Conservation (phyloP, 495 filamentous ascomycete species). For the Hypoxylon subgilvum region DNA sequence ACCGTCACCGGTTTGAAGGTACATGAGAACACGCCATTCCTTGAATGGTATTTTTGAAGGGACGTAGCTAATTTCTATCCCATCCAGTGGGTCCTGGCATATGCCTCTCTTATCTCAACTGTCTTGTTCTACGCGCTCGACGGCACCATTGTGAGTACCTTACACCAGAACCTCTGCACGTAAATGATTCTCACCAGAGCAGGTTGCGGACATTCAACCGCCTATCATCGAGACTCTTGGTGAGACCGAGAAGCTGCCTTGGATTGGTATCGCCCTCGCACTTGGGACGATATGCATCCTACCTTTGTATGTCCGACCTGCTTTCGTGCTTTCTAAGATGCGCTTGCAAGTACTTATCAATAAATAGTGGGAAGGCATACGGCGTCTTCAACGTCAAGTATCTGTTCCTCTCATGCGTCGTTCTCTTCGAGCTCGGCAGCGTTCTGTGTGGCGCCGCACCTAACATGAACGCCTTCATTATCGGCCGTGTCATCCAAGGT, state of each 20-base stretch:
- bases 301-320: too few species aligned
- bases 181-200: too few species aligned
- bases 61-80: too few species aligned
- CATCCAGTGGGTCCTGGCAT: too few species aligned
- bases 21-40: too few species aligned
- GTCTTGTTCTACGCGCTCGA: constrained; percentile 60
- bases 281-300: not conserved
- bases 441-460: constrained; percentile 54
- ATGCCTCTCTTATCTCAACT: too few species aligned
- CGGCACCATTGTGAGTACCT: constrained; percentile 66
- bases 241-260: not conserved
- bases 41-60: too few species aligned
- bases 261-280: not conserved
- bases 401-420: constrained; percentile 53
- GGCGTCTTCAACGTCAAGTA: constrained; percentile 58
- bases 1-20: too few species aligned
- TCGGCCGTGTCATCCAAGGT: constrained; percentile 52
- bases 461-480: constrained; percentile 43
- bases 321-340: too few species aligned
- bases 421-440: constrained; percentile 58
- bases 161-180: too few species aligned
- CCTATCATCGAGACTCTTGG: not conserved
- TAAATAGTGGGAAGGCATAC: constrained; percentile 55
- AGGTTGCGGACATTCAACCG: constrained; percentile 43
- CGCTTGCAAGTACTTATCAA: too few species aligned